phyloP scores from a whole-genome alignment of 2,329 filamentous ascomycete species.

The Hypoxylon sp. region DNA sequence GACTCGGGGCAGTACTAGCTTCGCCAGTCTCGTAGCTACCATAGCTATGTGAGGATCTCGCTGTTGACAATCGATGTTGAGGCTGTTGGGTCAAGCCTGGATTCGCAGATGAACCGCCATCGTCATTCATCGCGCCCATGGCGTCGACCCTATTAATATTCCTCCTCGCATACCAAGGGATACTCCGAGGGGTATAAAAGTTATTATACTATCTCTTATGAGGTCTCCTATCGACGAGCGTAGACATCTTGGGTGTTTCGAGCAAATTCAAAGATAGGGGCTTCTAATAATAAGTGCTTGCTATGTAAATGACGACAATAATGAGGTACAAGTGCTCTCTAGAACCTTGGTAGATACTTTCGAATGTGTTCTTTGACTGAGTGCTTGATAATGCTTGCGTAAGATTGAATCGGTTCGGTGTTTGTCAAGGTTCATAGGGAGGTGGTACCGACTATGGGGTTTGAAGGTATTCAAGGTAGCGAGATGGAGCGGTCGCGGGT shows the following conservation, averaged over 20 bases:
- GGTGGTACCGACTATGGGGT: constrained; percentile 3
- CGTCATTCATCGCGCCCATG: constrained; percentile 55
- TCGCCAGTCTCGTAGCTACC: constrained; percentile 63
- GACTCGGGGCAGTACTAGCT: constrained; percentile 59
- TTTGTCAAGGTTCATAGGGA: constrained; percentile 12
- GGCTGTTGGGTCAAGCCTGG: constrained; percentile 44
- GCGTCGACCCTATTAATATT: constrained; percentile 24
- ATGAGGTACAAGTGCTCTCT: constrained; percentile 10
- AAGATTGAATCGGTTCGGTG: constrained; percentile 6
- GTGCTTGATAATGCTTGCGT: constrained; percentile 9
- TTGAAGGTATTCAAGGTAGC: constrained; percentile 32
- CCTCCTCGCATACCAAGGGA: constrained; percentile 34
- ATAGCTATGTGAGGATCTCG: constrained; percentile 54
- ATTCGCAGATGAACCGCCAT: constrained; percentile 50
- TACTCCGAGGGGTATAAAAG: constrained; percentile 12
- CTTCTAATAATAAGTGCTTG: constrained; percentile 24
- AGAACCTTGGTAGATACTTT: constrained; percentile 21
- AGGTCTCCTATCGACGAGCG: constrained; percentile 14
- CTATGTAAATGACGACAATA: constrained; percentile 32
- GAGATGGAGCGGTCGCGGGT: constrained; percentile 42
- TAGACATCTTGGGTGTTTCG: constrained; percentile 32
- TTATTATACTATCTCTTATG: constrained; percentile 33
- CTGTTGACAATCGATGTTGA: constrained; percentile 50
- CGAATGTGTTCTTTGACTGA: constrained; percentile 6
- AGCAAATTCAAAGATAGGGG: constrained; percentile 12